Conservation (phyloP, 2,329 filamentous ascomycete species). For the Aureobasidium melanogenum region DNA sequence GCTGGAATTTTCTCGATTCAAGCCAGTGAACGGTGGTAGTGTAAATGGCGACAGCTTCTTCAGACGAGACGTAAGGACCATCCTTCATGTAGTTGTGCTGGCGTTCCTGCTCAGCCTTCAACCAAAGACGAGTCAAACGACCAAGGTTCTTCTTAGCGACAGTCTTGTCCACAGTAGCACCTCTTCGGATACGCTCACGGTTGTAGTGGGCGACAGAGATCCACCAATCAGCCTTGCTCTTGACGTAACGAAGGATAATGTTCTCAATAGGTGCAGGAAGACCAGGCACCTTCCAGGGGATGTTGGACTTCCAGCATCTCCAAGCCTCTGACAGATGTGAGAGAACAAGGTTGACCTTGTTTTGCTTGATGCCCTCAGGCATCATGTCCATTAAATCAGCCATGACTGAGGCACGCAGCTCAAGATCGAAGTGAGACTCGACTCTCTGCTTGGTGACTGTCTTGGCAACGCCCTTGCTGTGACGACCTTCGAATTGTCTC, state of each 20-base stretch:
- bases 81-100: slow-evolving; percentile 99
- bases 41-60: slow-evolving; percentile 97
- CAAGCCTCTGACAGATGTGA: slow-evolving; percentile 97
- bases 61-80: slow-evolving; percentile 93
- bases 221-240: slow-evolving; percentile 99
- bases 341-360: slow-evolving; percentile 95
- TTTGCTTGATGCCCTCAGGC: slow-evolving; percentile 99
- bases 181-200: slow-evolving; percentile 88
- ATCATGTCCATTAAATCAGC: slow-evolving; percentile 99
- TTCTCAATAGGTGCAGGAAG: slow-evolving; percentile 96
- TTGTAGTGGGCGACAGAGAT: slow-evolving; percentile 99
- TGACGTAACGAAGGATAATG: slow-evolving; percentile 96
- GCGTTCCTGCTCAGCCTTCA: slow-evolving; percentile 95
- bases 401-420: slow-evolving; percentile 96
- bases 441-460: slow-evolving; percentile 99
- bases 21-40: slow-evolving; percentile 98
- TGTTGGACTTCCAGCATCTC: slow-evolving; percentile 99
- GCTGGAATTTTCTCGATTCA: slow-evolving; percentile 95
- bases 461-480: slow-evolving; percentile 98
- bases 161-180: slow-evolving; percentile 96
- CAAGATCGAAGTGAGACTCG: slow-evolving; percentile 95
- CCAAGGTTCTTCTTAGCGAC: slow-evolving; percentile 99
- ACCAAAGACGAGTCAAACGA: slow-evolving; percentile 85
- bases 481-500: slow-evolving; percentile 93
- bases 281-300: slow-evolving; percentile 98